Percentiles rank a stretch among this genome's conserved stretches.
Conservation (phyloP, 2,329 filamentous ascomycete genomes). For the Botrytis fragariae region DNA sequence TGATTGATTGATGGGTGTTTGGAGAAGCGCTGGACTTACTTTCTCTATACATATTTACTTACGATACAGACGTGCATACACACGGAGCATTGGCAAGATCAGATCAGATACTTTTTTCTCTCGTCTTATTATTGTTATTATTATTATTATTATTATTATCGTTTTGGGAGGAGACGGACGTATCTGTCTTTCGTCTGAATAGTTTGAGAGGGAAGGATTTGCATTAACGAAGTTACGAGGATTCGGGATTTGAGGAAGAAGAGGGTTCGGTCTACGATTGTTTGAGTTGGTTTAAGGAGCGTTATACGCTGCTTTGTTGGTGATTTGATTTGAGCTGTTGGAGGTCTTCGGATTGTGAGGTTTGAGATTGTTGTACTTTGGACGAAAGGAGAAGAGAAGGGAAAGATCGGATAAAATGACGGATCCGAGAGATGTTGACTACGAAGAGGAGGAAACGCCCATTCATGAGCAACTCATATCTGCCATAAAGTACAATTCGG, state of each 20-base stretch:
- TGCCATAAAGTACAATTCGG: too few relatives aligned
- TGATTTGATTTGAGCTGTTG: neutral
- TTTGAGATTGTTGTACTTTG: neutral
- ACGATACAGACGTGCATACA: neutral
- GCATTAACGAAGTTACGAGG: neutral
- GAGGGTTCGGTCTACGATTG: neutral
- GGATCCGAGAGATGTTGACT: conserved; percentile 21
- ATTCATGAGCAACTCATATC: too few relatives aligned
- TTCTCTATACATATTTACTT: neutral
- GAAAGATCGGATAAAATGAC: conserved; percentile 2
- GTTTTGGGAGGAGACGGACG: neutral
- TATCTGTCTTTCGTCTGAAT: neutral
- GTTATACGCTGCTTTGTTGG: neutral
- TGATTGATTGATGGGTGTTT: neutral
- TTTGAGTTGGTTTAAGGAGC: neutral
- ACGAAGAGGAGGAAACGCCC: neutral
- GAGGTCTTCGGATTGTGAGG: neutral
- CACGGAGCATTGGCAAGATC: neutral
- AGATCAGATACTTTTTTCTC: neutral
- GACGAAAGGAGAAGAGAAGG: neutral
- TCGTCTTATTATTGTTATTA: neutral
- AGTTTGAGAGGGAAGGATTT: neutral
- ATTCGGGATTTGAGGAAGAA: neutral
- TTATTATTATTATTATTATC: neutral
- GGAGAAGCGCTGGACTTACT: neutral